phyloP scores from a whole-genome alignment of 1,139 yeast genomes.

The Suhomyces coccinellae region DNA sequence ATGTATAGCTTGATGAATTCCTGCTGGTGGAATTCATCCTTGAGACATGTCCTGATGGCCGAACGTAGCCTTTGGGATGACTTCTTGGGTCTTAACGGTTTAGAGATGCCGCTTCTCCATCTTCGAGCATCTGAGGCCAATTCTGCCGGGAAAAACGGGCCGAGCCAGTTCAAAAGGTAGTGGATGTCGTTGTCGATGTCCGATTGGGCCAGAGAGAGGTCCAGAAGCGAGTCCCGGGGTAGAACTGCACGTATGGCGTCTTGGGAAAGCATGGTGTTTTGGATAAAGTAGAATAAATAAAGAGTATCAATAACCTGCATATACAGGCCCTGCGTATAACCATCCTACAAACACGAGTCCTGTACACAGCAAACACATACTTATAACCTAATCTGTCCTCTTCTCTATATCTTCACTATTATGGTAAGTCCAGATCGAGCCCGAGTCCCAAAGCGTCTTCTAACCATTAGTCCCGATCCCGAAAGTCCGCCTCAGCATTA shows the following conservation, averaged over 20 bases:
- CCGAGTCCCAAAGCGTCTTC: conserved; percentile 3
- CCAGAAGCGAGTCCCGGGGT: conserved; percentile 24
- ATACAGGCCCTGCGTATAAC: neutral
- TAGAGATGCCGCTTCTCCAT: conserved; percentile 1
- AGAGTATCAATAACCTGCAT: conserved; percentile 3
- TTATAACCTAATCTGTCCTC: neutral
- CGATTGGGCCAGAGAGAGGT: conserved; percentile 22
- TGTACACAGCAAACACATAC: neutral
- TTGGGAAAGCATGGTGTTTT: neutral
- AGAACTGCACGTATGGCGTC: conserved; percentile 14
- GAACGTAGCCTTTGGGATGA: conserved; percentile 37
- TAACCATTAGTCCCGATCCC: conserved; percentile 16
- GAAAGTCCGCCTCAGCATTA: conserved; percentile 16
- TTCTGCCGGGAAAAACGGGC: conserved; percentile 29
- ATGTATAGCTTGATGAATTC: conserved; percentile 39
- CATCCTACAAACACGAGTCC: neutral
- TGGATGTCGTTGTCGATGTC: conserved; percentile 47
- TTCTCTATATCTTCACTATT: neutral
- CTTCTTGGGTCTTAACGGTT: conserved; percentile 3
- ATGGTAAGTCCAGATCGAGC: conserved; percentile 11
- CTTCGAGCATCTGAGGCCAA: conserved; percentile 6
- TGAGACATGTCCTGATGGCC: conserved; percentile 41
- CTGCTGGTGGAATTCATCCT: conserved; percentile 34
- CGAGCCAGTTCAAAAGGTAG: conserved; percentile 41
- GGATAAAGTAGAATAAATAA: neutral